Base-by-base conservation (phyloP, 2,329 filamentous ascomycete species). In the Neofusicoccum parvum region DNA sequence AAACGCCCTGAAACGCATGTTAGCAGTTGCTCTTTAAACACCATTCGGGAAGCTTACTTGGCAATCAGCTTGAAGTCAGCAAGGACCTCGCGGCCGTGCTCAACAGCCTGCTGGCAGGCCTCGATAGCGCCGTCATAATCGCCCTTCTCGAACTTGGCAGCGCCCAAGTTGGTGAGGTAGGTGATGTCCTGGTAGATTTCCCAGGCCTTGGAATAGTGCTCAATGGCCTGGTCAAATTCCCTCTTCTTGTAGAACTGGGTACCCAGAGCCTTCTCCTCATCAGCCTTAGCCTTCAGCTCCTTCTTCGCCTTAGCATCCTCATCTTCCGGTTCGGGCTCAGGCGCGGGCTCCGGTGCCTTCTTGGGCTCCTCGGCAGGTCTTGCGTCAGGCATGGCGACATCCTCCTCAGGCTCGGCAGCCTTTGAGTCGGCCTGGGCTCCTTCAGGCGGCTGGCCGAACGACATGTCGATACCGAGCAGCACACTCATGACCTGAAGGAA, bases 181-280 rank as follows among this genome's bases (percentile, higher is more conserved):
- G 94, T 95, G 74, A 99, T 96, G 74, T 99, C 95, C 85, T 97
- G 95, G 87, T 92, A 85, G 45, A 91, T 80, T 67, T 97, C 94
- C 95, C 95, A 99, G 0, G 95, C 95, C 79, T 96, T 96, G 77
- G 80, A 87, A 84, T 99, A 99, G 82, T 99, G 92, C 75, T 89
- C 88, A 73, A 99, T 97, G 59, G 95, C 95, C 75, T 91, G 88
- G 73, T 98, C 95, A 71, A 99, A 97, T 76, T 97, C 89, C 71
- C 92, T 90, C 87, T 98, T 98, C 89, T 99, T 99, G 86, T 99
- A 99, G 78, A 90, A 90, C 72, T 95, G 92, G 14, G 94, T 99
- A 66, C 95, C 95, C 65, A 96, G 84, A 36, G 90, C 91, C 87
- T 99, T 99, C 81, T 97, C 91, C 77, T 93, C 92, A 72, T 99